These are phyloP conservation scores for Phoenix dactylifera DNA, from an alignment of 176 grass and related monocot genomes.

Conservation along the genomic window DNA sequence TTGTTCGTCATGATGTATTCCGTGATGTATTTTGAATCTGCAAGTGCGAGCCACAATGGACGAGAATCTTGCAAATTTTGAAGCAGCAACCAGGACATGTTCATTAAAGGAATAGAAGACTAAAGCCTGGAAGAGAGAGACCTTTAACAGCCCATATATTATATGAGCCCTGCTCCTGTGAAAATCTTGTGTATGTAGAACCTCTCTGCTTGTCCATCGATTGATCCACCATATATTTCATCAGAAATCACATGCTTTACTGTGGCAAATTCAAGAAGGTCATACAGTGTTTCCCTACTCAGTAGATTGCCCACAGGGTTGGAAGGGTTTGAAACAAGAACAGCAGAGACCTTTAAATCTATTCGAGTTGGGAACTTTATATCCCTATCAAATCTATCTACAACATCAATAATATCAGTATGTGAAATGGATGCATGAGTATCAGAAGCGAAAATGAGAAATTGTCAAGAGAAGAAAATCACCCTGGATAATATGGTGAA, in stretches of 20 bases:
- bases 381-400: constrained; percentile 77
- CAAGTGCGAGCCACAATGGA: constrained; percentile 72
- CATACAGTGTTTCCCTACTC: too few species aligned
- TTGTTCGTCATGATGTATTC: constrained; percentile 51
- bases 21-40: constrained; percentile 62
- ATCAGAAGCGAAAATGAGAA: not conserved
- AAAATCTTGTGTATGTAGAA: too few species aligned
- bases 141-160: constrained; percentile 83
- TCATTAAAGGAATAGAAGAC: constrained; percentile 82
- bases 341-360: constrained; percentile 82
- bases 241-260: too few species aligned
- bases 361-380: constrained; percentile 78
- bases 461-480: not conserved
- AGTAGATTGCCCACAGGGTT: constrained; percentile 31
- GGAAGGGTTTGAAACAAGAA: constrained; percentile 83
- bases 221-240: too few species aligned
- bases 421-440: too few species aligned
- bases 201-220: too few species aligned
- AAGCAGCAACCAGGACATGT: constrained; percentile 48
- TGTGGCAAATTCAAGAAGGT: too few species aligned
- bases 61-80: constrained; percentile 85
- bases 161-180: constrained; percentile 63
- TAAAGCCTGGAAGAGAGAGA: constrained; percentile 63
- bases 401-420: too few species aligned
- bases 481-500: constrained; percentile 97